phyloP scores from a whole-genome alignment of 2,329 filamentous ascomycete species.

The Aquanectria penicillioides region DNA sequence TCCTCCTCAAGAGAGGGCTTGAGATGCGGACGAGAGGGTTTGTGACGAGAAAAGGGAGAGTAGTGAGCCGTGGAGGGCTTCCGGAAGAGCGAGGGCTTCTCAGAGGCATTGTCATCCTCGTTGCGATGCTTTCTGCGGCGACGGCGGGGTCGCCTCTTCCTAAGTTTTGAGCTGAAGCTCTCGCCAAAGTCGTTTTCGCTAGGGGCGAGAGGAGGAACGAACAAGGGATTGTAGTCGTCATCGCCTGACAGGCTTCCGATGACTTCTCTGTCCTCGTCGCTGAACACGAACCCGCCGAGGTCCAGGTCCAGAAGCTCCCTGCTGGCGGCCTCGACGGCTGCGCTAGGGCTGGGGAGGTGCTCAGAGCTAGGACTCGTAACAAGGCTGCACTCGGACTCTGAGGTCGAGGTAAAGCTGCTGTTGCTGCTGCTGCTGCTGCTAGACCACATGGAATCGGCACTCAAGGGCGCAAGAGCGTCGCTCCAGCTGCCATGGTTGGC shows the following conservation, averaged over 20 bases:
- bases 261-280: slow-evolving; percentile 46
- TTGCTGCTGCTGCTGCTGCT: slow-evolving; percentile 40
- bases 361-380: slow-evolving; percentile 48
- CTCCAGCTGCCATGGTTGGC: slow-evolving; percentile 79
- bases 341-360: slow-evolving; percentile 58
- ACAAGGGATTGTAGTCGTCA: slow-evolving; percentile 12
- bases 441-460: slow-evolving; percentile 54
- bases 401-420: slow-evolving; percentile 35
- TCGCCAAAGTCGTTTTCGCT: slow-evolving; percentile 38
- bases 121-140: slow-evolving; percentile 50
- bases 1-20: slow-evolving; percentile 40
- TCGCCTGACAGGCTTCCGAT: slow-evolving; percentile 42
- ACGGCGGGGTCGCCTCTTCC: slow-evolving; percentile 53
- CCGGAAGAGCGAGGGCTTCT: slow-evolving; percentile 29
- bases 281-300: slow-evolving; percentile 51
- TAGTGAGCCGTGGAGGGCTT: slow-evolving; percentile 30
- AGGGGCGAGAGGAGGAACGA: slow-evolving; percentile 5
- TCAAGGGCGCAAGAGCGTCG: slow-evolving; percentile 78
- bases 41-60: slow-evolving; percentile 38
- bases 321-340: slow-evolving; percentile 64
- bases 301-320: slow-evolving; percentile 56
- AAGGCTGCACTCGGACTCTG: slow-evolving; percentile 47
- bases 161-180: slow-evolving; percentile 59
- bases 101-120: slow-evolving; percentile 37
- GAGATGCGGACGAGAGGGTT: slow-evolving; percentile 38